These are phyloP conservation scores for Albifimbria verrucaria DNA, from an alignment of 2,329 filamentous ascomycete species.

Conservation along the genomic window DNA sequence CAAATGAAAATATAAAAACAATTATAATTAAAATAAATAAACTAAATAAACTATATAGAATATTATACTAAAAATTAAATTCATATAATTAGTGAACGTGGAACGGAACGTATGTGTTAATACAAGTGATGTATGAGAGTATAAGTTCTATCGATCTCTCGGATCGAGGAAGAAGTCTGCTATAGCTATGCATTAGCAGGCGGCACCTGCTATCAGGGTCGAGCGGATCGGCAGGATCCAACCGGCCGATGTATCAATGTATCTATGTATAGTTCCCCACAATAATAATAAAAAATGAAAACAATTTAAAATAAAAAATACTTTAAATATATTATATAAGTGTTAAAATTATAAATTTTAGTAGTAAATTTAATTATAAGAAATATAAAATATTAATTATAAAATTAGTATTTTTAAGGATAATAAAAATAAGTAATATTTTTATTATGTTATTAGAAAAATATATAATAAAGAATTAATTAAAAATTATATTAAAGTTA, in stretches of 20 bases:
- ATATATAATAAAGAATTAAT: constrained; percentile 2
- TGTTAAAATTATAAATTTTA: background rate
- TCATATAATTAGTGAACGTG: background rate
- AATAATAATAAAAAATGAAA: background rate
- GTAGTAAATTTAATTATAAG: background rate
- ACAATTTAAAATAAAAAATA: background rate
- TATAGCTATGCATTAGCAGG: too few species aligned
- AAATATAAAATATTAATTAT: background rate
- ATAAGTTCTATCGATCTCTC: too few species aligned
- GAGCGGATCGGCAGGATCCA: too few species aligned
- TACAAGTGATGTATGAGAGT: too few species aligned
- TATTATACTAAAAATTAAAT: background rate
- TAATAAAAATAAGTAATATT: background rate
- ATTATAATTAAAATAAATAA: too few species aligned
- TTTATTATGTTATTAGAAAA: background rate
- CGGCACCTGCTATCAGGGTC: too few species aligned
- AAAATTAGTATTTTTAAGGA: background rate
- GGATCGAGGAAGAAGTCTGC: too few species aligned
- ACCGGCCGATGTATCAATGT: too few species aligned
- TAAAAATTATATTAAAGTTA: background rate
- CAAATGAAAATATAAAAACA: too few species aligned
- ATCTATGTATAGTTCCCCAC: too few species aligned
- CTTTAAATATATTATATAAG: background rate
- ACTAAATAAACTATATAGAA: background rate
- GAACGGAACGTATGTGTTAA: too few species aligned